Percentiles rank a stretch among this genome's conserved stretches.
These are phyloP conservation scores for Pelagophyceae sp. DNA, from an alignment of 352 stramenopile species.

Conservation along the genomic window DNA sequence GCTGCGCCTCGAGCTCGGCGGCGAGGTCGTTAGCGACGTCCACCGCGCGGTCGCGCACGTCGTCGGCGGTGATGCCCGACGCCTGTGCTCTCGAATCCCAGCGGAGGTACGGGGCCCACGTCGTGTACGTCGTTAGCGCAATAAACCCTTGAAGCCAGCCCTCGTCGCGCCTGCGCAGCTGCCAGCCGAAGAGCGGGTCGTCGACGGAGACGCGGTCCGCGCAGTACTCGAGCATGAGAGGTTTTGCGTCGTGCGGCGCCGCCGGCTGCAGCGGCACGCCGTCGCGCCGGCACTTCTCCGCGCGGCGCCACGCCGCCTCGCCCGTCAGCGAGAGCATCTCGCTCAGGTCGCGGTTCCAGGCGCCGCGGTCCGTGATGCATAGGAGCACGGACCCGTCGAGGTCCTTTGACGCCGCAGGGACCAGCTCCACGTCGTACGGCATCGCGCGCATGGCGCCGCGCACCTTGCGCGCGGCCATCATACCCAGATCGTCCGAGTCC, in stretches of 20 bases:
- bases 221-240: slow-evolving; percentile 60
- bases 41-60: slow-evolving; percentile 30
- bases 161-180: slow-evolving; percentile 39
- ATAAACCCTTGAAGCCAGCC: slow-evolving; percentile 62
- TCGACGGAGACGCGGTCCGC: slow-evolving; percentile 59
- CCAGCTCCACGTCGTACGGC: slow-evolving; percentile 25
- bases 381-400: slow-evolving; percentile 20
- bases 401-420: slow-evolving; percentile 16
- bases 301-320: slow-evolving; percentile 34
- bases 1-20: slow-evolving; percentile 41
- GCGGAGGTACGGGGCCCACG: slow-evolving; percentile 54
- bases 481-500: too few relatives aligned
- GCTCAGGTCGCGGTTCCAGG: slow-evolving; percentile 33
- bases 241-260: slow-evolving; percentile 36
- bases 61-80: slow-evolving; percentile 46
- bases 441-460: too few relatives aligned
- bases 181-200: slow-evolving; percentile 53
- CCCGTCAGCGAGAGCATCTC: slow-evolving; percentile 59
- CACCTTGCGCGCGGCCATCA: too few relatives aligned
- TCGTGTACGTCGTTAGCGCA: slow-evolving; percentile 60
- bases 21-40: slow-evolving; percentile 43
- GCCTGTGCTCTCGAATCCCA: slow-evolving; percentile 49
- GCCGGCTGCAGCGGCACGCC: neutral
- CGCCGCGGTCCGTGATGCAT: neutral
- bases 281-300: neutral